Evolutionary conservation across 768 basidiomycete genomes (phyloP).

Genomic region (Termitomyces heimii): DNA sequence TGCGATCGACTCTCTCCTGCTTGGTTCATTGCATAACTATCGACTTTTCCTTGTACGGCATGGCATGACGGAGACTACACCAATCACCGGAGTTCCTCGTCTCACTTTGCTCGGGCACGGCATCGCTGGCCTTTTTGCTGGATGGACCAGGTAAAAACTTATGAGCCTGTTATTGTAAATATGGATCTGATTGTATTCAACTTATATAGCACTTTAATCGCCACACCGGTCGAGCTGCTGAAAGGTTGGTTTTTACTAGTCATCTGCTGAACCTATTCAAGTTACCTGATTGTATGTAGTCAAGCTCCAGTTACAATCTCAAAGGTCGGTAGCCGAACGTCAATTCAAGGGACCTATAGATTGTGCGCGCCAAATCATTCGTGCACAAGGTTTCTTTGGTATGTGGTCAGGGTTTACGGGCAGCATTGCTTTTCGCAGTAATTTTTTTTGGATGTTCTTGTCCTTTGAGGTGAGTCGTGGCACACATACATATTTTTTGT

Average conservation of each 20-base stretch:
- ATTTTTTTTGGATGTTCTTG: slow-evolving; percentile 79
- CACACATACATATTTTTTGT: not conserved
- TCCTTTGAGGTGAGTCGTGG: slow-evolving; percentile 47
- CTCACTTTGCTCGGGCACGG: slow-evolving; percentile 63
- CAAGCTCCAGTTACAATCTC: slow-evolving; percentile 63
- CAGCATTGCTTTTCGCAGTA: slow-evolving; percentile 64
- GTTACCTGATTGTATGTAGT: slow-evolving; percentile 34
- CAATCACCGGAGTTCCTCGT: slow-evolving; percentile 37
- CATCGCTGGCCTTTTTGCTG: slow-evolving; percentile 61
- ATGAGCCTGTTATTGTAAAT: not conserved
- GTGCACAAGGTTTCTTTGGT: slow-evolving; percentile 54
- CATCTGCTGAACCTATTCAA: slow-evolving; percentile 53
- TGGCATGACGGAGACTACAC: slow-evolving; percentile 47
- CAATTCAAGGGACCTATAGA: slow-evolving; percentile 64
- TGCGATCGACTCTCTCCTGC: slow-evolving; percentile 62
- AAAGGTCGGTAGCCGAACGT: slow-evolving; percentile 42
- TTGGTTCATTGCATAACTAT: slow-evolving; percentile 70
- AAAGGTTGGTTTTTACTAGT: slow-evolving; percentile 45
- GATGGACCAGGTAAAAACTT: slow-evolving; percentile 55
- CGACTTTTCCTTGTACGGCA: slow-evolving; percentile 50
- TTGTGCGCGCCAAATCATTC: slow-evolving; percentile 58
- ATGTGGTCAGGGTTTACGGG: slow-evolving; percentile 75
- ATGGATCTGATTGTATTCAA: slow-evolving; percentile 1
- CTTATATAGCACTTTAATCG: slow-evolving; percentile 49
- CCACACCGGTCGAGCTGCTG: slow-evolving; percentile 73